phyloP scores from a whole-genome alignment of 345 rosid species.

The Pseudoturritis turrita region DNA sequence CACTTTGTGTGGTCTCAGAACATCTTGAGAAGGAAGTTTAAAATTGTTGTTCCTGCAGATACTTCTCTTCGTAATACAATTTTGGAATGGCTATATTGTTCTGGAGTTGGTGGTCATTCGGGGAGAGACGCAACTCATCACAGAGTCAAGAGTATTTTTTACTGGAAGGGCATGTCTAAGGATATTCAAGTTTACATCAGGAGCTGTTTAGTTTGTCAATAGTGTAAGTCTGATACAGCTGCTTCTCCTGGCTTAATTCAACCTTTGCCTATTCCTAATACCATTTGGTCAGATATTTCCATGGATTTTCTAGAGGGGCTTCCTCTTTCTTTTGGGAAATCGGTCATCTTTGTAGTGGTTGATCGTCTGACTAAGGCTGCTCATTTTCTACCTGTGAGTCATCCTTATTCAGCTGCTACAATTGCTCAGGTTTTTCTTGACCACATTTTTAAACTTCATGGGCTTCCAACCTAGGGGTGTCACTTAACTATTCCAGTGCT shows the following conservation, averaged over 20 bases:
- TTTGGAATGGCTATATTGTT: neutral
- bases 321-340: neutral
- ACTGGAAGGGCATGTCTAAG: neutral
- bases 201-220: neutral
- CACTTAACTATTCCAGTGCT: neutral
- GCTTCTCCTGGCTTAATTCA: neutral
- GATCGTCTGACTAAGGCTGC: neutral
- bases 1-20: neutral
- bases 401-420: neutral
- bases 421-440: neutral
- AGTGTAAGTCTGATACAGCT: neutral
- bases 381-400: neutral
- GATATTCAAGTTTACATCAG: neutral
- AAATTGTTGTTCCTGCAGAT: neutral
- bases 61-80: neutral
- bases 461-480: neutral
- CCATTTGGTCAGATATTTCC: neutral
- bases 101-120: neutral
- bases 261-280: neutral
- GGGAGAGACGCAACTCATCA: neutral
- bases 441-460: neutral
- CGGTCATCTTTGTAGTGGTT: neutral
- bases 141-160: neutral
- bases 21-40: neutral
- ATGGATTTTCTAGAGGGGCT: neutral